phyloP scores from a whole-genome alignment of 164 flowering plant species.

The Euptelea pleiosperma region DNA sequence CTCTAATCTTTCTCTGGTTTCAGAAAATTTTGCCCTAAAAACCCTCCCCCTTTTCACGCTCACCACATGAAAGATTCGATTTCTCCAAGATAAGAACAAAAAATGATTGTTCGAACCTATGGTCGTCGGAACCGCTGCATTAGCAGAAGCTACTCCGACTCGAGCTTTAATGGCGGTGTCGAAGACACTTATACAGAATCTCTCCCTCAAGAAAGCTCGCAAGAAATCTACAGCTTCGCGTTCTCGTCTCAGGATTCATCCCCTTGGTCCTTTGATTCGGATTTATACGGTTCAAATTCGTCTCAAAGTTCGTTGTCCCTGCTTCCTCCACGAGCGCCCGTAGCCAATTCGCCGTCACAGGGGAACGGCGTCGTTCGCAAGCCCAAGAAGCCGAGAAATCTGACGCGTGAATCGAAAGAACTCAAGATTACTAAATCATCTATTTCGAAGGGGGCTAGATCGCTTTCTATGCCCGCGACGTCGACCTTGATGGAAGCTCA shows the following conservation, averaged over 20 bases:
- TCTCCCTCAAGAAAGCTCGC: slow-evolving; percentile 46
- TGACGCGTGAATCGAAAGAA: not conserved
- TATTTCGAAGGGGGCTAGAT: slow-evolving; percentile 17
- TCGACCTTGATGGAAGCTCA: slow-evolving; percentile 93
- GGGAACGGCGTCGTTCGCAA: slow-evolving; percentile 15
- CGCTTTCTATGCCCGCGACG: slow-evolving; percentile 27
- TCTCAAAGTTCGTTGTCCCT: slow-evolving; percentile 18
- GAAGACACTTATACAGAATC: slow-evolving; percentile 34
- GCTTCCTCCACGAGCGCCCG: slow-evolving; percentile 18
- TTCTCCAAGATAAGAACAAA: slow-evolving; percentile 6
- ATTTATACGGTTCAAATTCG: slow-evolving; percentile 23
- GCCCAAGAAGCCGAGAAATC: slow-evolving; percentile 25
- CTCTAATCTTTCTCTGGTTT: not conserved
- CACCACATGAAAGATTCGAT: slow-evolving; percentile 16
- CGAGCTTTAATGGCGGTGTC: slow-evolving; percentile 28
- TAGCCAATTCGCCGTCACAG: slow-evolving; percentile 11
- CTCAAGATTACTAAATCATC: slow-evolving; percentile 5
- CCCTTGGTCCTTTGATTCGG: slow-evolving; percentile 48
- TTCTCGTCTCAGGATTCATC: slow-evolving; percentile 76
- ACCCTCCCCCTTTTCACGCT: no score
- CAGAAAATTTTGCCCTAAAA: not conserved
- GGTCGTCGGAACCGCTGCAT: slow-evolving; percentile 65
- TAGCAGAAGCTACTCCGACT: slow-evolving; percentile 35
- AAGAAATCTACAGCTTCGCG: slow-evolving; percentile 38
- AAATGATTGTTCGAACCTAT: slow-evolving; percentile 86